Evolutionary conservation across 345 rosid genomes (phyloP).

Genomic region (Reutealis trisperma): DNA sequence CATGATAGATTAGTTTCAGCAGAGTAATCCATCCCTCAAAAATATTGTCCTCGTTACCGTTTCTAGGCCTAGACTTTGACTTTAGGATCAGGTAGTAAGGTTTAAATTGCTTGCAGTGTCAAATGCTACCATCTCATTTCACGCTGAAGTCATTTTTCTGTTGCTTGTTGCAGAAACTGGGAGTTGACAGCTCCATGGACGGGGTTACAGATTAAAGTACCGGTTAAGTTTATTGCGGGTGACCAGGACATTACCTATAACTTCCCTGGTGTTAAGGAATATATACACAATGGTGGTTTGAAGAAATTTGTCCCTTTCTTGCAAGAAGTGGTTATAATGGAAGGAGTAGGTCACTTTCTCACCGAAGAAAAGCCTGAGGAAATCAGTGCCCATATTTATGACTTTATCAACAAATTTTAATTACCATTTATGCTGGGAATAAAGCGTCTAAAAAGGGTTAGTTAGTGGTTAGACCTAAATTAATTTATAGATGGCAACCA

Average conservation of each 20-base stretch:
- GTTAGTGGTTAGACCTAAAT: not conserved
- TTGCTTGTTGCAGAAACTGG: conserved; percentile 22
- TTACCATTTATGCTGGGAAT: not conserved
- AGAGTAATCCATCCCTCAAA: not conserved
- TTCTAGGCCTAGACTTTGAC: not conserved
- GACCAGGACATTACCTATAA: conserved; percentile 16
- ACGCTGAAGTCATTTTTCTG: not conserved
- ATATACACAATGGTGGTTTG: conserved; percentile 10
- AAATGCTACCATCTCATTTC: not conserved
- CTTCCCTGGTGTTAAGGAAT: conserved; percentile 15
- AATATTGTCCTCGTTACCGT: too few species aligned
- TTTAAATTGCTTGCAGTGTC: not conserved
- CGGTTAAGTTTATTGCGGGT: conserved; percentile 22
- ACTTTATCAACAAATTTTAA: conserved; percentile 28
- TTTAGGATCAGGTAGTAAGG: not conserved
- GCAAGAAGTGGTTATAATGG: conserved; percentile 18
- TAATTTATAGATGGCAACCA: too few species aligned
- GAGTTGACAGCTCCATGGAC: conserved; percentile 26
- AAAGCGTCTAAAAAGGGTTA: not conserved
- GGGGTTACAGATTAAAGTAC: conserved; percentile 18
- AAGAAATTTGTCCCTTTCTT: conserved; percentile 18
- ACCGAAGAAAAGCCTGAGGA: conserved; percentile 18
- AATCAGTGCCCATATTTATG: conserved; percentile 12
- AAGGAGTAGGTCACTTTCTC: conserved; percentile 21
- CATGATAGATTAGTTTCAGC: not conserved